Base-by-base conservation (phyloP, 768 basidiomycete species). In the Podaxis sp. region DNA sequence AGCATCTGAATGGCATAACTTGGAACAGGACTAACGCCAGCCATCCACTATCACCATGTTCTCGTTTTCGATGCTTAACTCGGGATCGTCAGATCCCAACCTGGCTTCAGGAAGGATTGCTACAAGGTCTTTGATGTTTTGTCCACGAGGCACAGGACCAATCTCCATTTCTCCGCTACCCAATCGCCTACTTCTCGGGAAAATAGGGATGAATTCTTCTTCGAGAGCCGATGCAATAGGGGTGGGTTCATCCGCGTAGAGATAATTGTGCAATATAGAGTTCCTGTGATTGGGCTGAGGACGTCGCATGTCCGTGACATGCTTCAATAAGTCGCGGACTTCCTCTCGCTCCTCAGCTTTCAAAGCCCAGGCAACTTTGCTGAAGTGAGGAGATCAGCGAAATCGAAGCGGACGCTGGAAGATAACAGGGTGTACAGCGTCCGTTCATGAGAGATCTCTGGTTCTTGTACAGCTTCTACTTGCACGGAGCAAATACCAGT, bases 21-120 rank as follows among this genome's bases (percentile, higher is more conserved):
- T 50, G 16, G 14, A 61, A 62, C 50, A 52, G 28, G 46, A 78
- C 81, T 47, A 66, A 89, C 89, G 69, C 86, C 87, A 87, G 28
- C 87, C 89, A 69, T 83, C 78, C 0, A 89, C 80, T 36, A 88
- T 66, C 7, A 78, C 72, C 76, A 90, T 80, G 68, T 83, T 82
- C 53, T 78, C 76, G 36, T 66, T 67, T n/a, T 77, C 72, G 5
- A 83, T 62, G 51, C 83, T 79, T 3, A 70, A 71, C 23, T 81
- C 79, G 37, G 77, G 72, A 51, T 79, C 73, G 44, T 66, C 66
- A 1, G 65, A 63, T 36, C 63, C 56, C 11, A 60, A 40, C 16
- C 55, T 50, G 0, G 52, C 57, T 13, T 51, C 27, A 14, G 62
- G 56, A 46, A 62, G 52, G 18, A 63, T 48, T 27, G 64, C 59